phyloP scores from a whole-genome alignment of 1,139 yeast genomes.

The Blastobotrys illinoisensis region DNA sequence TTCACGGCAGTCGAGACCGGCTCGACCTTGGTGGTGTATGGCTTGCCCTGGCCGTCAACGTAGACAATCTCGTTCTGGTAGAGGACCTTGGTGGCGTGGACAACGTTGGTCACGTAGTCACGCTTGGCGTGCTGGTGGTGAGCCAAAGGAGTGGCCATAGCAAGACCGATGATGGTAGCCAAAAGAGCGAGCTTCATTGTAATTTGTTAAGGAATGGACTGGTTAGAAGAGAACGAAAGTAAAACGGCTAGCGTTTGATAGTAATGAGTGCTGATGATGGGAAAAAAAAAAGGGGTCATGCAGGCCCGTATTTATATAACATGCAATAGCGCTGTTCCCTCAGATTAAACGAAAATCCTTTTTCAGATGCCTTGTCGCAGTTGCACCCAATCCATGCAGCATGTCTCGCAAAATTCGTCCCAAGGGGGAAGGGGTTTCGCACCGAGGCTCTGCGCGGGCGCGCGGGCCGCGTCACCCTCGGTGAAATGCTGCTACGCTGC shows the following conservation, averaged over 20 bases:
- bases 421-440: neutral
- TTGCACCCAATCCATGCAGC: neutral
- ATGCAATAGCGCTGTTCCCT: neutral
- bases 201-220: neutral
- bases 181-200: constrained; percentile 9
- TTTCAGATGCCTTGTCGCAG: neutral
- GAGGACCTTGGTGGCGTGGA: constrained; percentile 29
- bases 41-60: constrained; percentile 33
- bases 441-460: too few species aligned
- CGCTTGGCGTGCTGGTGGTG: constrained; percentile 22
- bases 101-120: constrained; percentile 31
- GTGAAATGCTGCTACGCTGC: too few species aligned
- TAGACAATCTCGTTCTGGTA: constrained; percentile 33
- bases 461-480: too few species aligned
- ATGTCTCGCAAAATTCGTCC: neutral
- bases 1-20: constrained; percentile 23
- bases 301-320: neutral
- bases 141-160: constrained; percentile 18
- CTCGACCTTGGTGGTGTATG: constrained; percentile 28
- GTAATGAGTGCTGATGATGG: neutral
- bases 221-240: neutral
- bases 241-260: neutral
- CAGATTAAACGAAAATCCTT: neutral
- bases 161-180: constrained; percentile 10
- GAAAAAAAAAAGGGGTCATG: neutral